Evolutionary conservation across 2,329 filamentous ascomycete genomes (phyloP).

Genomic region (Beauveria medogensis): DNA sequence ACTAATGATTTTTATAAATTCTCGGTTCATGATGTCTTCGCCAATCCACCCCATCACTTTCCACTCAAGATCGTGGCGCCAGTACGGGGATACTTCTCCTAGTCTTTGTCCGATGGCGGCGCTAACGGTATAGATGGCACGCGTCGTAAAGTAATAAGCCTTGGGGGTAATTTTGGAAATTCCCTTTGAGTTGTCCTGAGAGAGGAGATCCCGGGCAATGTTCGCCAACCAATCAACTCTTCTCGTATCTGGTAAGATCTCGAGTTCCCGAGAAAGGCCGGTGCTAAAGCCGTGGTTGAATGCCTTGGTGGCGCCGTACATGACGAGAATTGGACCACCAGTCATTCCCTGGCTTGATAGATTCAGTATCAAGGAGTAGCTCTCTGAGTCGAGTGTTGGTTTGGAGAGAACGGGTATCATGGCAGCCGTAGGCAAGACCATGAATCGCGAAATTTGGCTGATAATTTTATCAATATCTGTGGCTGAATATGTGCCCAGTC

Average conservation of each 20-base stretch:
- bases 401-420: neutral
- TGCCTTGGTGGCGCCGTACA: slow-evolving; percentile 25
- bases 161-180: neutral
- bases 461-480: neutral
- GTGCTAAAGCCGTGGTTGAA: slow-evolving; percentile 23
- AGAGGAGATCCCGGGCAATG: neutral
- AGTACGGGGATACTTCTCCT: neutral
- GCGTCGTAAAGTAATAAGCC: neutral
- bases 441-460: neutral
- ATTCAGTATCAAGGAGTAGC: slow-evolving; percentile 22
- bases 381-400: slow-evolving; percentile 15
- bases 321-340: slow-evolving; percentile 21
- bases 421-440: neutral
- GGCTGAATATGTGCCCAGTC: too few relatives aligned
- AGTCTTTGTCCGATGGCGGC: slow-evolving; percentile 8
- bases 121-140: neutral
- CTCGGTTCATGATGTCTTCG: too few relatives aligned
- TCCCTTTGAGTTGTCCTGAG: neutral
- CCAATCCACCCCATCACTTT: too few relatives aligned
- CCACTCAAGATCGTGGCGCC: neutral
- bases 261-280: slow-evolving; percentile 20
- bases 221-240: neutral
- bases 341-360: slow-evolving; percentile 19
- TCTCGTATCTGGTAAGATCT: neutral
- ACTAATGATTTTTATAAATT: too few relatives aligned